A percentile compares a stretch with the other conserved stretches of the same genome.
These are phyloP conservation scores for Linum tenue DNA, from an alignment of 345 rosid genomes.

Conservation along the genomic window DNA sequence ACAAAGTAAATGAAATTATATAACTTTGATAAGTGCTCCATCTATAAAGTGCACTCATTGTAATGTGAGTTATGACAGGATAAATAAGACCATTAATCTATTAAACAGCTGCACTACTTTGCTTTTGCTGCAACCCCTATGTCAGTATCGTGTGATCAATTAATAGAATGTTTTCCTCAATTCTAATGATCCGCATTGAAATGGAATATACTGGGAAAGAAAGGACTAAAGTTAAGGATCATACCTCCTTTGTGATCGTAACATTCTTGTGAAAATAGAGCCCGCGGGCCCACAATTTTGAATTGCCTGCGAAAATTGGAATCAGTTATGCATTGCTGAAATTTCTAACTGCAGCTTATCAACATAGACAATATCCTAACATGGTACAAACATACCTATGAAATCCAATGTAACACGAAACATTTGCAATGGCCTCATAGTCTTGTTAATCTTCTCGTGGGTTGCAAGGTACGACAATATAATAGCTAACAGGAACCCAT, in stretches of 20 bases:
- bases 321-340: conserved; percentile 5
- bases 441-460: conserved; percentile 42
- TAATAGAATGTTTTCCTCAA: too few relatives aligned
- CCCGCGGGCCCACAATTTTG: conserved; percentile 68
- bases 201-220: background rate
- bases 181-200: background rate
- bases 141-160: too few relatives aligned
- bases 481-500: conserved; percentile 66
- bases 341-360: background rate
- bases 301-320: conserved; percentile 42
- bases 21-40: too few relatives aligned
- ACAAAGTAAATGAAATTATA: too few relatives aligned
- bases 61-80: too few relatives aligned
- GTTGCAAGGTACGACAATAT: conserved; percentile 62
- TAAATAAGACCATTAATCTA: too few relatives aligned
- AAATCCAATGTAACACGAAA: conserved; percentile 60
- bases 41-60: too few relatives aligned
- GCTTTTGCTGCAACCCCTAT: too few relatives aligned
- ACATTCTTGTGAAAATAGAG: conserved; percentile 38
- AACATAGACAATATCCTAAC: background rate
- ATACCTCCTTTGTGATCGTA: conserved; percentile 58
- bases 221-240: conserved; percentile 15
- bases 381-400: conserved; percentile 45
- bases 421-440: conserved; percentile 66
- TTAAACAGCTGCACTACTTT: too few relatives aligned